Evolutionary conservation across 495 filamentous ascomycete species (phyloP).

Genomic region (Penicillium pulvis): DNA sequence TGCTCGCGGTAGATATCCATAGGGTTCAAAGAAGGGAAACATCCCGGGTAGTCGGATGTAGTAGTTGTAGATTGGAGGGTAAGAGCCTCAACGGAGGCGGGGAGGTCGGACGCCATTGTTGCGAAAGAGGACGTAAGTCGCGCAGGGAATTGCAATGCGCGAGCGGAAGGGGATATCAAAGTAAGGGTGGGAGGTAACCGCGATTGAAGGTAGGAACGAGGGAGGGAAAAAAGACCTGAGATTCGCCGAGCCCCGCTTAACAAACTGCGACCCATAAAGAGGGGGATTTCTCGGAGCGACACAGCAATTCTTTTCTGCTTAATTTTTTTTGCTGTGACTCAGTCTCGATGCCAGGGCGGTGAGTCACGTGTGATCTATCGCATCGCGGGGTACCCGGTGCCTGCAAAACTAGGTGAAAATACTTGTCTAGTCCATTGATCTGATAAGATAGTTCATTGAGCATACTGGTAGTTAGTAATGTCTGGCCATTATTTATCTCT

Average conservation of each 20-base stretch:
- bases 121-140: conserved; percentile 13
- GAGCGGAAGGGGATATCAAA: conserved; percentile 3
- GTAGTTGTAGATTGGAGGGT: conserved; percentile 43
- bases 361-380: conserved; percentile 19
- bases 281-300: conserved; percentile 20
- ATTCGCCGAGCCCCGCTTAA: conserved; percentile 48
- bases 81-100: conserved; percentile 41
- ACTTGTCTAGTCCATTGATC: too few relatives aligned
- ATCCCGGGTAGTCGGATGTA: conserved; percentile 44
- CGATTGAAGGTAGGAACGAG: conserved; percentile 8
- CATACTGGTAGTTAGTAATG: too few relatives aligned
- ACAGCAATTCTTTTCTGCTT: conserved; percentile 24
- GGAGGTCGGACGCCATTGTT: conserved; percentile 41
- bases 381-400: not conserved
- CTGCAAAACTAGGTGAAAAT: too few relatives aligned
- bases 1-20: conserved; percentile 87
- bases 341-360: conserved; percentile 35
- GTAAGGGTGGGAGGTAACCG: conserved; percentile 17
- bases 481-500: too few relatives aligned
- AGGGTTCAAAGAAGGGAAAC: conserved; percentile 74
- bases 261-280: conserved; percentile 48
- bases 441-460: too few relatives aligned
- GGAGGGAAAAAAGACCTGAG: conserved; percentile 33
- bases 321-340: conserved; percentile 34
- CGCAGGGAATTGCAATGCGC: conserved; percentile 18